phyloP scores from a whole-genome alignment of 1,284 basidiomycete species.

The Wolfiporia cocos region DNA sequence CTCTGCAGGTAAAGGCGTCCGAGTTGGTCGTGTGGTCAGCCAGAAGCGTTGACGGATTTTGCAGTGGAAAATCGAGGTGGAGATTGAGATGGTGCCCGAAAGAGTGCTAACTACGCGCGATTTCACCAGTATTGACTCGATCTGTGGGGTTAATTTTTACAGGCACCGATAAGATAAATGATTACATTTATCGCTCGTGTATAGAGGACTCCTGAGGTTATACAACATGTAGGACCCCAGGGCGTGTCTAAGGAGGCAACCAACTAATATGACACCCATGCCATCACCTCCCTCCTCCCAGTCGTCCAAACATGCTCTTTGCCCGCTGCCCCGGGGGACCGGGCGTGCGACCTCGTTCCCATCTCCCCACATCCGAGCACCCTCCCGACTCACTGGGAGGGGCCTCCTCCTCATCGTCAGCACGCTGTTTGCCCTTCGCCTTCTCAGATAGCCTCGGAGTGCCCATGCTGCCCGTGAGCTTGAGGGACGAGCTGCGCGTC shows the following conservation, averaged over 20 bases:
- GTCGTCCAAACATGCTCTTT: conserved; percentile 3
- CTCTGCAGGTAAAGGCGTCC: conserved; percentile 3
- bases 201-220: too few relatives aligned
- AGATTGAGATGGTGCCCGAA: conserved; percentile 4
- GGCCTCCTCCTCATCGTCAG: conserved; percentile 7
- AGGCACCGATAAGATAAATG: too few relatives aligned
- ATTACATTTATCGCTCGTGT: too few relatives aligned
- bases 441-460: conserved; percentile 1
- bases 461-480: background rate
- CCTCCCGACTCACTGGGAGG: conserved; percentile 10
- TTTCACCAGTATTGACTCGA: too few relatives aligned
- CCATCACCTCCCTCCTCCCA: background rate
- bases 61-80: conserved; percentile 20
- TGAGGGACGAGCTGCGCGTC: background rate
- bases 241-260: too few relatives aligned
- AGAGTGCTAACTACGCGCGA: too few relatives aligned
- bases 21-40: conserved; percentile 20
- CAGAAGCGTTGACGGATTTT: conserved; percentile 22
- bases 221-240: too few relatives aligned
- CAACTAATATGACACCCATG: too few relatives aligned
- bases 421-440: conserved; percentile 14
- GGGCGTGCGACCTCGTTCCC: conserved; percentile 21
- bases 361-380: conserved; percentile 7
- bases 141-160: too few relatives aligned
- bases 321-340: conserved; percentile 19